Base-by-base conservation (phyloP, 179 eudicot species). In the Beta macrorhiza region DNA sequence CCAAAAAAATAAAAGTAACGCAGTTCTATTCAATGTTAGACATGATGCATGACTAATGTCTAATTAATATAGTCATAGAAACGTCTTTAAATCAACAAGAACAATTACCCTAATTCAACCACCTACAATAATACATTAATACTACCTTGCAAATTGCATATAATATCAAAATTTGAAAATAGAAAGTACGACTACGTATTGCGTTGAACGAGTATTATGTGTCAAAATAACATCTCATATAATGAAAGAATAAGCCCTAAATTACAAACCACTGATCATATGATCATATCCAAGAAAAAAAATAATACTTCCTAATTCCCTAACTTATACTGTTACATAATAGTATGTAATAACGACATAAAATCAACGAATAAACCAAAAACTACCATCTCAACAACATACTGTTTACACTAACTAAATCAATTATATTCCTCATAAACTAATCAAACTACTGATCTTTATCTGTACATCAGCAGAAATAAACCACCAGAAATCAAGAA, bases 401-500 rank as follows among this genome's bases (percentile, higher is more conserved):
- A 16, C 1, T 69, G 7, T 42, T 32, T 69, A 42, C 51, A 9
- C 76, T 53, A 45, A 8, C n/a, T 71, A 19, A 71, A 6, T 14
- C 25, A 67, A 29, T 4, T 10, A 67, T 29, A 37, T 44, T 67
- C 44, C 70, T 47, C 25, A 7, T 19, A 45, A 68, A 17, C 4
- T 9, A 52, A 2, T 22, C 1, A 37, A 37, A 52, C 25, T 20
- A 72, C 74, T 70, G 58, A 51, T 67, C 9, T 9, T 5, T 1
- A 72, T 52, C 76, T 72, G 65, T 75, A 58, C 82, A 79, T 1
- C 67, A 56, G 42, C 69, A 19, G 4, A 22, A 49, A 9, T 6
- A 25, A n/a, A 37, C 1, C 10, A 8, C 32, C 16, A 19, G 2
- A 56, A 20, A 77, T 47, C 29, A 77, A 42, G 14, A 17, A 80